Base-by-base conservation (phyloP, 2,329 filamentous ascomycete species). In the Fusarium incarnatum region DNA sequence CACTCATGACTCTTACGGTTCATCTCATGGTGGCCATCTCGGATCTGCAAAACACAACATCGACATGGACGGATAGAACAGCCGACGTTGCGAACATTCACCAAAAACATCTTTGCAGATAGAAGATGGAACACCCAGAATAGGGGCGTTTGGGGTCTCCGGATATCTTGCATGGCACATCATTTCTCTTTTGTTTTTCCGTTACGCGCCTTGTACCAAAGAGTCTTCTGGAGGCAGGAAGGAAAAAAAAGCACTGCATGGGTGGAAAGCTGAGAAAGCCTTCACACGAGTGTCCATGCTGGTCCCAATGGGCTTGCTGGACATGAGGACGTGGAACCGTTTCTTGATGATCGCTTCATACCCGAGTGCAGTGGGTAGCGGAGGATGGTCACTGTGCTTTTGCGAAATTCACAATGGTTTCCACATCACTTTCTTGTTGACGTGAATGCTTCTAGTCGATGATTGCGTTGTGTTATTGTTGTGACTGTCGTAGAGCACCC, bases 151-250 rank as follows among this genome's bases (percentile, higher is more conserved):
- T 87, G 86, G 88, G 86, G 85, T 90, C 80, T 83, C 91, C 91
- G 91, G 91, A 93, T 93, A 92, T 92, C 90, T 92, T 88, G 89
- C 90, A 91, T 89, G 84, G 86, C 83, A 83, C 78, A 81, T 82
- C 79, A 79, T 82, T 79, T 75, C 79, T 78, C 78, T 78, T 81
- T 84, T 81, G 80, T 83, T 82, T 84, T 83, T 82, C 79, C 78
- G 76, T 79, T 77, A 76, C 78, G 77, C 77, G 78, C 79, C 81
- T 82, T 83, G 79, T 82, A 81, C 79, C 77, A 82, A 79, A 81
- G 80, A 82, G 78, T 79, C 80, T 78, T 79, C 79, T 80, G 78
- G 79, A 78, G 77, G 73, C 73, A 80, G 78, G 75, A 77, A 79
- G 77, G 74, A 67, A 73, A 76, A 76, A 81, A 81, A 81, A 81